Evolutionary conservation across 2,329 filamentous ascomycete genomes (phyloP).

Genomic region (Monascus ruber): DNA sequence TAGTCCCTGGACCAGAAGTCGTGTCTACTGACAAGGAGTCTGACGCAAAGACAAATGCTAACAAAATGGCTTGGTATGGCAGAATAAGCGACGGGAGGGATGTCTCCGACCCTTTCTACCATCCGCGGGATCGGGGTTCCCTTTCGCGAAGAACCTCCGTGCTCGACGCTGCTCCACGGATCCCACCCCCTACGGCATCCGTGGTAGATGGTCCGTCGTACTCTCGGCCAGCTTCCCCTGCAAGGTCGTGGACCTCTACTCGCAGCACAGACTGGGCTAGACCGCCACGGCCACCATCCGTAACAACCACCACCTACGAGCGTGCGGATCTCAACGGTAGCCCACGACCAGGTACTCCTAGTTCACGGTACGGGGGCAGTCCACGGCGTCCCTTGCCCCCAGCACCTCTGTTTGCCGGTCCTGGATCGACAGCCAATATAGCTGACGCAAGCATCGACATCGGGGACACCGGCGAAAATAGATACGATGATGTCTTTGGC

Average conservation of each 20-base stretch:
- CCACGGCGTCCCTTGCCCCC: slow-evolving; percentile 78
- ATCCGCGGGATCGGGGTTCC: slow-evolving; percentile 13
- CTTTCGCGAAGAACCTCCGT: slow-evolving; percentile 32
- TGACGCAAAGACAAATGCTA: slow-evolving; percentile 7
- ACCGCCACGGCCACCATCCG: slow-evolving; percentile 57
- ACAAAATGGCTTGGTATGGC: slow-evolving; percentile 9
- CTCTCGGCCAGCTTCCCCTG: slow-evolving; percentile 30
- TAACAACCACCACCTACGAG: slow-evolving; percentile 62
- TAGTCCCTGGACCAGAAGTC: too few relatives aligned
- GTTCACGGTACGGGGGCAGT: slow-evolving; percentile 77
- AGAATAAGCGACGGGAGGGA: slow-evolving; percentile 18
- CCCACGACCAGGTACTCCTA: slow-evolving; percentile 80
- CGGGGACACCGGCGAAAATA: slow-evolving; percentile 43
- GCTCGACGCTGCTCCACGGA: slow-evolving; percentile 29
- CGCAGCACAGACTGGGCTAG: slow-evolving; percentile 53
- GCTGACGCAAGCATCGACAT: slow-evolving; percentile 36
- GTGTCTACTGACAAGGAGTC: not conserved
- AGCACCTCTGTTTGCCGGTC: slow-evolving; percentile 66
- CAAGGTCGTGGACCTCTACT: slow-evolving; percentile 45
- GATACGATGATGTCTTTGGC: slow-evolving; percentile 68
- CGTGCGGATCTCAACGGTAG: slow-evolving; percentile 80
- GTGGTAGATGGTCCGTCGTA: slow-evolving; percentile 25
- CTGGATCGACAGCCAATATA: slow-evolving; percentile 27
- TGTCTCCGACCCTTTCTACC: slow-evolving; percentile 12
- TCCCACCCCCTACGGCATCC: slow-evolving; percentile 28